These are phyloP conservation scores for Elongisporangium undulatum DNA, from an alignment of 352 stramenopile genomes.

Conservation along the genomic window DNA sequence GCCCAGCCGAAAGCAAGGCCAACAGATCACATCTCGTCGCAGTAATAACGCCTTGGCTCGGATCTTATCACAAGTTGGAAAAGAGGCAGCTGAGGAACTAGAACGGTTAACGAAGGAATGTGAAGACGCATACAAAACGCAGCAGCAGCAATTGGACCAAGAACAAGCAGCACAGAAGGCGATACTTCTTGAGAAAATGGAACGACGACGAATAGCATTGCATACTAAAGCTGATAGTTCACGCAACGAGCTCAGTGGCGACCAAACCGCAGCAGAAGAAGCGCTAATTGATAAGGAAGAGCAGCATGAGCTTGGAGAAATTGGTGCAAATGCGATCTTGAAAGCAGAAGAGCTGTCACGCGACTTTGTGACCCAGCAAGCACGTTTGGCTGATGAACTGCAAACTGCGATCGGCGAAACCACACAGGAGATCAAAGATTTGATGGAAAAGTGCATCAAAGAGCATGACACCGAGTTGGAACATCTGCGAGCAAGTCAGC, in stretches of 20 bases:
- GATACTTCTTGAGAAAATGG: constrained; percentile 16
- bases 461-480: neutral
- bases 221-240: neutral
- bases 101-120: constrained; percentile 7
- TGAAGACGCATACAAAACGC: constrained; percentile 7
- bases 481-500: neutral
- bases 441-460: neutral
- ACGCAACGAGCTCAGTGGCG: neutral
- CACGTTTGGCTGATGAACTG: neutral
- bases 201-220: constrained; percentile 6
- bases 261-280: neutral
- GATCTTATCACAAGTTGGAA: neutral
- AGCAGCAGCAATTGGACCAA: constrained; percentile 19
- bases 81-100: neutral
- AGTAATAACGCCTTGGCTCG: neutral
- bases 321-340: constrained; percentile 11
- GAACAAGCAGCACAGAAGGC: constrained; percentile 17
- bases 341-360: constrained; percentile 13
- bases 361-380: neutral
- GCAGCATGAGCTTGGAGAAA: constrained; percentile 4
- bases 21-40: neutral
- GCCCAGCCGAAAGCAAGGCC: neutral
- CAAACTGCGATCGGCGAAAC: neutral
- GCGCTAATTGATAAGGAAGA: constrained; percentile 10
- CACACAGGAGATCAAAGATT: neutral